phyloP scores from a whole-genome alignment of 495 filamentous ascomycete species.

The Neurospora africana region DNA sequence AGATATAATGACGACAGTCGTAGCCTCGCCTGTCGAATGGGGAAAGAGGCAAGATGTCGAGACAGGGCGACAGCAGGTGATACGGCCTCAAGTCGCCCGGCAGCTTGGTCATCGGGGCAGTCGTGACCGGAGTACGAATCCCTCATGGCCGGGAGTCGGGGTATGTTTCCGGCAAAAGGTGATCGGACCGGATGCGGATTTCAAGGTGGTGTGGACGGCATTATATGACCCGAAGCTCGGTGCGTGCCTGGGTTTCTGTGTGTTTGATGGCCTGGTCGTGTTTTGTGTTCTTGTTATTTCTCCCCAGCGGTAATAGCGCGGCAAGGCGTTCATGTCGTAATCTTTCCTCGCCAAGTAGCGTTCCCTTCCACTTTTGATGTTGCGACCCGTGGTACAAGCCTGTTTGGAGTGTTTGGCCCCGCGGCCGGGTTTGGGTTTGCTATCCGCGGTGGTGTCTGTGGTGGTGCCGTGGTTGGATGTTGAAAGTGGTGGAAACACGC shows the following conservation, averaged over 20 bases:
- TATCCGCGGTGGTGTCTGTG: neutral
- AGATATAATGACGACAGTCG: neutral
- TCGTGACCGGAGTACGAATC: neutral
- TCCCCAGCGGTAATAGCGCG: neutral
- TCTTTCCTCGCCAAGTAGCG: neutral
- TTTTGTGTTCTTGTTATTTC: neutral
- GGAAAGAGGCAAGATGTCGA: neutral
- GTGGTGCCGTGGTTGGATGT: neutral
- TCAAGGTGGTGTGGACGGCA: neutral
- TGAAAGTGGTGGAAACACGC: slow-evolving; percentile 11
- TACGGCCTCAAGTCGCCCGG: neutral
- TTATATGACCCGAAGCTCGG: neutral
- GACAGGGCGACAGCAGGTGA: neutral
- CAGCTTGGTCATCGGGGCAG: neutral
- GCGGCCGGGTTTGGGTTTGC: neutral
- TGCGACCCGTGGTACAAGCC: neutral
- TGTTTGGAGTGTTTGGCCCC: neutral
- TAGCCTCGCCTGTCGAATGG: neutral
- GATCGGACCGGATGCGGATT: neutral
- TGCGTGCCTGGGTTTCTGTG: neutral
- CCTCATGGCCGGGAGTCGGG: neutral
- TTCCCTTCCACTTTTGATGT: neutral
- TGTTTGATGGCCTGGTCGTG: neutral
- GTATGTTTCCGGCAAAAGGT: neutral
- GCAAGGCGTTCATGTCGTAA: neutral